phyloP scores from a whole-genome alignment of 257 asterid genomes.

The Ocimum tenuiflorum region DNA sequence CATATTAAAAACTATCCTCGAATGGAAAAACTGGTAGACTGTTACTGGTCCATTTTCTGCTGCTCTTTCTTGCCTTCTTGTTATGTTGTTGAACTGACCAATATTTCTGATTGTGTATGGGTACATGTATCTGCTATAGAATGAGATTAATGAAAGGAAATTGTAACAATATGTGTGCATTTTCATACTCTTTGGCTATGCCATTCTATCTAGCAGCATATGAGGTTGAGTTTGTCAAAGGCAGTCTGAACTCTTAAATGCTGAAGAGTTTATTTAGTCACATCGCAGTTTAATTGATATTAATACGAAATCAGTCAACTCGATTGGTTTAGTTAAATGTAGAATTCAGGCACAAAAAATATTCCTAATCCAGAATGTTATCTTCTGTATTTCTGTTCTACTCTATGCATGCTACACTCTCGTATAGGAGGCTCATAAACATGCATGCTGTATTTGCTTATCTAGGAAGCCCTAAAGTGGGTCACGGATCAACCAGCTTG shows the following conservation, averaged over 20 bases:
- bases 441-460: conserved; percentile 9
- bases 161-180: no score
- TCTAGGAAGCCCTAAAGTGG: conserved; percentile 93
- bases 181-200: not conserved
- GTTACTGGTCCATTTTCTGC: no score
- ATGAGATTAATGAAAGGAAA: not conserved
- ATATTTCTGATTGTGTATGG: no score
- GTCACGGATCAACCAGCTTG: conserved; percentile 93
- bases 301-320: not conserved
- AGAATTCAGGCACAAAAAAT: not conserved
- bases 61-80: conserved; percentile 4
- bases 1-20: no score
- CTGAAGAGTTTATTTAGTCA: not conserved
- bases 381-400: no score
- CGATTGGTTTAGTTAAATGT: not conserved
- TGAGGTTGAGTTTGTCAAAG: not conserved
- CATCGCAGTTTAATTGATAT: not conserved
- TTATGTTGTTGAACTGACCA: no score
- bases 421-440: not conserved
- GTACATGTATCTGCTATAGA: no score
- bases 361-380: not conserved
- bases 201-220: not conserved
- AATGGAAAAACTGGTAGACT: no score
- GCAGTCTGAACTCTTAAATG: not conserved
- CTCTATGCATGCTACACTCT: no score